Conservation (phyloP, 441 rosid genomes). For the Erodium trifolium region DNA sequence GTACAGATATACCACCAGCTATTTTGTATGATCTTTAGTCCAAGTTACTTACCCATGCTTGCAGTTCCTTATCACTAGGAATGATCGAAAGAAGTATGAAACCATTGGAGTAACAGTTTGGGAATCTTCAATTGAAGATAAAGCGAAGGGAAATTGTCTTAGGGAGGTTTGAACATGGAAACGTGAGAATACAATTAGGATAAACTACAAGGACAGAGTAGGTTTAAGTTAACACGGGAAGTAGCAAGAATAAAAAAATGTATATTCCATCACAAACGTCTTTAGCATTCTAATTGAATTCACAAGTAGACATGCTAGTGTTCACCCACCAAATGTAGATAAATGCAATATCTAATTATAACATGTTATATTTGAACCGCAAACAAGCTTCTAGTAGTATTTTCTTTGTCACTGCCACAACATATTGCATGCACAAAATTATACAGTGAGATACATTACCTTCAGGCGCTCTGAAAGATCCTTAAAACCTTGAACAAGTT, state of each 20-base stretch:
- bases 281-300: background rate
- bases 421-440: background rate
- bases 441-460: conserved; percentile 31
- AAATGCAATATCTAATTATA: background rate
- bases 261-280: background rate
- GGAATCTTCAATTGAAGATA: background rate
- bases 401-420: background rate
- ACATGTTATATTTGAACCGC: background rate
- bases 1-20: background rate
- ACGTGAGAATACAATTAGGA: background rate
- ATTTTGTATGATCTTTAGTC: background rate
- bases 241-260: background rate
- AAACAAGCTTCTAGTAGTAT: background rate
- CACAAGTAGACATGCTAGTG: background rate
- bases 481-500: conserved; percentile 94
- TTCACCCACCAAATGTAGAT: background rate
- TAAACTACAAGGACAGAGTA: background rate
- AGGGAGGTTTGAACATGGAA: background rate
- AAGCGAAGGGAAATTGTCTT: background rate
- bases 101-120: background rate
- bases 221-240: background rate
- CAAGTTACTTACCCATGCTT: background rate
- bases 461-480: conserved; percentile 90
- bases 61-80: background rate
- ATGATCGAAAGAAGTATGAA: background rate